Base-by-base conservation (phyloP, 768 basidiomycete species). In the Boletus vermiculosoides region DNA sequence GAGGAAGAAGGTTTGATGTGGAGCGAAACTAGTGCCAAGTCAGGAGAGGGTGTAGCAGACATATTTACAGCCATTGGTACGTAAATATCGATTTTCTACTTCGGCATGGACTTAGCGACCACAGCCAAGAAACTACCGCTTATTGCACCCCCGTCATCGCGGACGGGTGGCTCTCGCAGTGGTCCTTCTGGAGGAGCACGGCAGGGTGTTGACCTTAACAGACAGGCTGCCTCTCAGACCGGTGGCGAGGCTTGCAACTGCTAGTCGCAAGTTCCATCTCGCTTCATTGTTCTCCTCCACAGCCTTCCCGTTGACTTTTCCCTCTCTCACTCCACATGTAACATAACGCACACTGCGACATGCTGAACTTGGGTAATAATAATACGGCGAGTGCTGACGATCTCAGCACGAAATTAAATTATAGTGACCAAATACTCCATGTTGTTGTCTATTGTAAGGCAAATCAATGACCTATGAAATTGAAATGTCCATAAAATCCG, bases 1-100 rank as follows among this genome's bases (percentile, higher is more conserved):
- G 86, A 92, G 50, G 91, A 94, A 72, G 92, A 96, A 75, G 92
- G 92, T 45, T 73, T 95, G 45, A 87, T 94, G 88, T 96, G 92
- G 90, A 84, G 83, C 47, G 93, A 95, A 76, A 92, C 92, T 1
- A 91, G 88, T 68, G 93, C 93, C 40, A 96, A 96, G 83, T 79
- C 84, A 16, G 92, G 91, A 28, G 87, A 94, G 61, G 90, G 90
- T 57, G 92, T 96, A 15, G 74, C 85, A 42, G 90, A 92, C 51
- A 87, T 95, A 59, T 94, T 95, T 74, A 87, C 85, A 33, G 83
- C 86, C 8, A 93, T 95, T 63, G 92, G 91, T 92, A 64, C 61
- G 85, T 69, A 47, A n/a, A 20, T 33, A 52, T 57, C 41, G 11
- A 18, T 34, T 47, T 25, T 60, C 28, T 45, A 20, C 39, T 25